These are phyloP conservation scores for Wickerhamomyces mucosus DNA, from an alignment of 805 yeast genomes.

Conservation along the genomic window DNA sequence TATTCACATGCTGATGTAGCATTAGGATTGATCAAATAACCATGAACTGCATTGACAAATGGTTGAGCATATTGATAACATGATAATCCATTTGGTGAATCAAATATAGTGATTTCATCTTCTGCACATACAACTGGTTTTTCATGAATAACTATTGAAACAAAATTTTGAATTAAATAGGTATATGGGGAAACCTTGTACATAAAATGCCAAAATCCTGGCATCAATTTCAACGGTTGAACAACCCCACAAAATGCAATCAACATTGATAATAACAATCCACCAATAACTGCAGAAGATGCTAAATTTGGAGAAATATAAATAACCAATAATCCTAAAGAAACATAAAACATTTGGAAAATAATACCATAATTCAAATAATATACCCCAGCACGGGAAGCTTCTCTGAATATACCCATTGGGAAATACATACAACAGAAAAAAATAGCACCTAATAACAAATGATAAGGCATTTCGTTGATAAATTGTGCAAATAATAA, in stretches of 20 bases:
- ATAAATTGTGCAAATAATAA: constrained; percentile 44
- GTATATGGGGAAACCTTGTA: constrained; percentile 58
- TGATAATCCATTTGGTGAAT: constrained; percentile 49
- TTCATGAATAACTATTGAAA: constrained; percentile 39
- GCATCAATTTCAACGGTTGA: constrained; percentile 35
- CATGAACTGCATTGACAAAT: constrained; percentile 25
- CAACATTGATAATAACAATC: constrained; percentile 27
- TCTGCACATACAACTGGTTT: constrained; percentile 39
- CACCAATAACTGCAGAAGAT: constrained; percentile 54
- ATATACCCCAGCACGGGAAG: constrained; percentile 41
- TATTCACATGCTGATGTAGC: constrained; percentile 44
- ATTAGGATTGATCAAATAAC: constrained; percentile 8
- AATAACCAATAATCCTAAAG: constrained; percentile 40
- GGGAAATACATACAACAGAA: constrained; percentile 47
- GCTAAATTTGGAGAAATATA: constrained; percentile 62
- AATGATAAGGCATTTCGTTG: constrained; percentile 54
- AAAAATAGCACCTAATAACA: constrained; percentile 38
- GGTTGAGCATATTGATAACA: constrained; percentile 43
- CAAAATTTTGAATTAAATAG: constrained; percentile 44
- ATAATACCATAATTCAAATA: constrained; percentile 34
- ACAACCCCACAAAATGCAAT: constrained; percentile 29
- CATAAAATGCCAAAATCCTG: constrained; percentile 71
- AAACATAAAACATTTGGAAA: constrained; percentile 33
- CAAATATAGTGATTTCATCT: constrained; percentile 38
- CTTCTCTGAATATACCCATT: constrained; percentile 29